Percentiles rank a stretch among this genome's conserved stretches.
Evolutionary conservation across 169 alveolate genomes (phyloP).

Genomic region (Hammondia hammondi): DNA sequence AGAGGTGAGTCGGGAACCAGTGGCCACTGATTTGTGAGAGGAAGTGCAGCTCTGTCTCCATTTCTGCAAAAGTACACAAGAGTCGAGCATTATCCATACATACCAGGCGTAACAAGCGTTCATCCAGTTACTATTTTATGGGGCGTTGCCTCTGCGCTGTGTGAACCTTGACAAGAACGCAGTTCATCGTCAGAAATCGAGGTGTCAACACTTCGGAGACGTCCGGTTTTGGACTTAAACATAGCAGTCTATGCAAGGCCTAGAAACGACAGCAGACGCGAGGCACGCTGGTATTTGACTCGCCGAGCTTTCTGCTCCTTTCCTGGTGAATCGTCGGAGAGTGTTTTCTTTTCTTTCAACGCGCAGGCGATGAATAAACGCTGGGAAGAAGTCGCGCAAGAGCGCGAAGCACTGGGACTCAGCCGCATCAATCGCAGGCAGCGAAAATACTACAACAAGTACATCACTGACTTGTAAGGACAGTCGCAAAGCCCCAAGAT

Average conservation of each 20-base stretch:
- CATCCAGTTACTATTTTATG: too few species aligned
- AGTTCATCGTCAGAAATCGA: too few species aligned
- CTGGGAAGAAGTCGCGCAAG: not conserved
- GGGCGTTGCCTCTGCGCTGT: too few species aligned
- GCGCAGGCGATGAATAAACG: slow-evolving; percentile 30
- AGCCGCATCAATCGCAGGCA: not conserved
- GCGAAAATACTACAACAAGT: slow-evolving; percentile 52
- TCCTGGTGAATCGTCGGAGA: too few species aligned
- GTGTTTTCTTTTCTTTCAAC: not conserved
- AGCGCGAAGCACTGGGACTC: slow-evolving; percentile 48
- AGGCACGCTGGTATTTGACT: not conserved
- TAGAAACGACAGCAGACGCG: not conserved
- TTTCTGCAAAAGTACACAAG: too few species aligned
- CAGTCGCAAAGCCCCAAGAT: too few species aligned
- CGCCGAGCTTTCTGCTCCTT: not conserved
- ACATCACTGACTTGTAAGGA: slow-evolving; percentile 40
- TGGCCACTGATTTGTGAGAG: not conserved
- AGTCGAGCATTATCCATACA: too few species aligned
- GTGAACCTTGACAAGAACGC: too few species aligned
- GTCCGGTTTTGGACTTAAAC: too few species aligned
- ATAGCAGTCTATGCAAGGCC: too few species aligned
- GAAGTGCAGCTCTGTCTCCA: not conserved
- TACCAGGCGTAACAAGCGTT: too few species aligned
- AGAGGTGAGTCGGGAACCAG: slow-evolving; percentile 2
- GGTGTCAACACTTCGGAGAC: too few species aligned